Conservation (phyloP, 2,329 filamentous ascomycete species). For the Fusarium azukiicola region DNA sequence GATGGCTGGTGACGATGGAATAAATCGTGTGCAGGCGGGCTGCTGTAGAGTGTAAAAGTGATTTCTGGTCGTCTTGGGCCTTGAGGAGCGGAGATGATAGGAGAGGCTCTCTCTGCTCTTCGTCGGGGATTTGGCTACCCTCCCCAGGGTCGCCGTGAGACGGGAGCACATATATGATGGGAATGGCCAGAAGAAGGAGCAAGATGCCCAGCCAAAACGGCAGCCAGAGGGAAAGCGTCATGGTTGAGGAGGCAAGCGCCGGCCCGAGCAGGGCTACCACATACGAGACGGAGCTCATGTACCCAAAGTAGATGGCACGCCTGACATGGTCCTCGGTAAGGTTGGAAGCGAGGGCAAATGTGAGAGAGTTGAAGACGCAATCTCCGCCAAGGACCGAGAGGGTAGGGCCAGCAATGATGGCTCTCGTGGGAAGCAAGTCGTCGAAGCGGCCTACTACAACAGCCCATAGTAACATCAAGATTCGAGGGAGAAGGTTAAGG, state of each 20-base stretch:
- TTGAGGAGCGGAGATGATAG: conserved; percentile 64
- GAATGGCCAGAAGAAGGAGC: conserved; percentile 42
- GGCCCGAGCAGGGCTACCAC: conserved; percentile 70
- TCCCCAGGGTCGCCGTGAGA: neutral
- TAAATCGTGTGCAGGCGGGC: conserved; percentile 55
- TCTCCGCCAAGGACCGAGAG: conserved; percentile 72
- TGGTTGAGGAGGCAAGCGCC: conserved; percentile 68
- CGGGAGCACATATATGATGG: conserved; percentile 43
- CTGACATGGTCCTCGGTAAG: conserved; percentile 68
- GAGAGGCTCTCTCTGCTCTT: conserved; percentile 63
- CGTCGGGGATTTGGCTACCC: conserved; percentile 25
- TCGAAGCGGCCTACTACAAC: conserved; percentile 48
- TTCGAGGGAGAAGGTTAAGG: conserved; percentile 66
- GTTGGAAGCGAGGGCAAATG: conserved; percentile 68
- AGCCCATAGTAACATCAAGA: conserved; percentile 53
- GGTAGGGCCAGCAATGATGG: conserved; percentile 65
- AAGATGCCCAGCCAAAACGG: conserved; percentile 60
- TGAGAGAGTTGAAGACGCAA: conserved; percentile 73
- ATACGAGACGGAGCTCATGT: conserved; percentile 72
- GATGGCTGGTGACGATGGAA: conserved; percentile 60
- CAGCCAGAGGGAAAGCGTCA: conserved; percentile 67
- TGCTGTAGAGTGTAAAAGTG: conserved; percentile 43
- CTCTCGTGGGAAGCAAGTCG: conserved; percentile 40
- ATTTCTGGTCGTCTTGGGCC: conserved; percentile 54
- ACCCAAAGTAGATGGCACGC: conserved; percentile 73